Conservation (phyloP, 345 rosid genomes). For the Arabis alpina region DNA sequence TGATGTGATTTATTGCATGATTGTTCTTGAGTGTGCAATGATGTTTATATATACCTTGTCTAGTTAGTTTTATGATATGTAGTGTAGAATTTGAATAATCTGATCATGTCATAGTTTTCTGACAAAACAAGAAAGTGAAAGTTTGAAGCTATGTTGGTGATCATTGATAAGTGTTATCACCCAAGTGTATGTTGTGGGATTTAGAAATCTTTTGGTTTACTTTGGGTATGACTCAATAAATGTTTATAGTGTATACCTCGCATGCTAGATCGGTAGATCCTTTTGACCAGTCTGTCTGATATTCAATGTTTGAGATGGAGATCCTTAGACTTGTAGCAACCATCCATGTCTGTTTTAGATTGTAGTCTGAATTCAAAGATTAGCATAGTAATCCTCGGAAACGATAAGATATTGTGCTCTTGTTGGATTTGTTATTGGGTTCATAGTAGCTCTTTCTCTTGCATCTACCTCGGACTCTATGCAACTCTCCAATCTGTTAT, state of each 20-base stretch:
- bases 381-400: background rate
- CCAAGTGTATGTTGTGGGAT: conserved; percentile 11
- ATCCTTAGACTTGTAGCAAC: background rate
- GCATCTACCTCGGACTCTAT: background rate
- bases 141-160: background rate
- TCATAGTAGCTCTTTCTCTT: background rate
- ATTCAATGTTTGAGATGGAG: background rate
- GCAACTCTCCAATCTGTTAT: background rate
- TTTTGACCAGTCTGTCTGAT: no score
- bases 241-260: background rate
- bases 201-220: background rate
- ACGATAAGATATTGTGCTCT: background rate
- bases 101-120: background rate
- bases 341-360: background rate
- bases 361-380: background rate
- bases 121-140: background rate
- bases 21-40: no score
- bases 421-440: background rate
- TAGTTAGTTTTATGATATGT: background rate
- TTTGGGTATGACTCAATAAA: no score
- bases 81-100: background rate
- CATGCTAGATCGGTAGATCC: background rate
- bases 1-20: background rate
- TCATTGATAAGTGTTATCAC: background rate
- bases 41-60: background rate